phyloP scores from a whole-genome alignment of 257 asterid species.

The Ballota nigra region DNA sequence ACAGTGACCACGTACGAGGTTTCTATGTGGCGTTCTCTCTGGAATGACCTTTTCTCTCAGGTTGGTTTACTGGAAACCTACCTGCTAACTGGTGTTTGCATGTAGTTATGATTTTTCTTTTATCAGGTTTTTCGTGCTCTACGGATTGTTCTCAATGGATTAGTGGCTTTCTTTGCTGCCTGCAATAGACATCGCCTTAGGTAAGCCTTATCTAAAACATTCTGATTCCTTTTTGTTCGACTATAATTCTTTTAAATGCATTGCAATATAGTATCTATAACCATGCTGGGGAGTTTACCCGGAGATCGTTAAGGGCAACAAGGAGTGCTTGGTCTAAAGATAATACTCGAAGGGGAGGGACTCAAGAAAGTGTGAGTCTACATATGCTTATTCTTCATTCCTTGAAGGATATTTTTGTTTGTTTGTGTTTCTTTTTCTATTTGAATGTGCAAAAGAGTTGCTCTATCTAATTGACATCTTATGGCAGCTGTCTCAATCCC shows the following conservation, averaged over 20 bases:
- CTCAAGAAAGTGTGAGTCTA: constrained; percentile 24
- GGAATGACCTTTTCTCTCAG: constrained; percentile 90
- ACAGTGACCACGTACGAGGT: constrained; percentile 56
- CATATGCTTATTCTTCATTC: not conserved
- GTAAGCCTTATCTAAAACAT: constrained; percentile 28
- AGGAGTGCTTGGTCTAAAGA: constrained; percentile 11
- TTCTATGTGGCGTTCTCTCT: constrained; percentile 80
- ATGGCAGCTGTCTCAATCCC: constrained; percentile 2
- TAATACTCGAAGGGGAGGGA: not conserved
- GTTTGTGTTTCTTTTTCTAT: not conserved
- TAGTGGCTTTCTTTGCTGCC: constrained; percentile 71
- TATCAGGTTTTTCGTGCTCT: constrained; percentile 74
- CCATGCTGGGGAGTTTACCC: constrained; percentile 35
- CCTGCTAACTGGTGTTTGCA: not conserved
- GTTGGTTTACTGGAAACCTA: constrained; percentile 37
- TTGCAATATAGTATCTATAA: constrained; percentile 39
- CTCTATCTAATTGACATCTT: not conserved
- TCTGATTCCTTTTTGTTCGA: not conserved
- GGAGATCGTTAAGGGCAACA: constrained; percentile 24
- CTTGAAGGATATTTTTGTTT: not conserved
- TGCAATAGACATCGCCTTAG: constrained; percentile 84
- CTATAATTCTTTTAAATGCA: not conserved
- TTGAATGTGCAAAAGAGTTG: not conserved
- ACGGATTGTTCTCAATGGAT: constrained; percentile 62
- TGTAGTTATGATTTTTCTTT: too few species aligned